Conservation (phyloP, 2,329 filamentous ascomycete species). For the Aulographum hederae region DNA sequence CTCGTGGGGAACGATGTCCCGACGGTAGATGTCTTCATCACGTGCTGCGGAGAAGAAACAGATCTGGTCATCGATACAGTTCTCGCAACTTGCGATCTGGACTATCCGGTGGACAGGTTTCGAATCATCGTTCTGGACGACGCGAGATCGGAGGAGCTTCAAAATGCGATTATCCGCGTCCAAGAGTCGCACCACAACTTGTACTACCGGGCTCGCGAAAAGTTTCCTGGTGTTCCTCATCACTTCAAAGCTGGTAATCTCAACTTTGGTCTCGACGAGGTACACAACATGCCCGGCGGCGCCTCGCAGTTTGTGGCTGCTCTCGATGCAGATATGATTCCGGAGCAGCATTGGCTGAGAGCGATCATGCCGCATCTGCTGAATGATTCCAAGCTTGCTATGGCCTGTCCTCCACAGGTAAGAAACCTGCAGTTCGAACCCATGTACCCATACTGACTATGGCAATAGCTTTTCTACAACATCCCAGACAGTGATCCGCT, state of each 20-base stretch:
- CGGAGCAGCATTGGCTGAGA: conserved; percentile 40
- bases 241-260: conserved; percentile 49
- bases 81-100: conserved; percentile 18
- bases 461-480: conserved; percentile 47
- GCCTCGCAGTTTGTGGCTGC: conserved; percentile 41
- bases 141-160: conserved; percentile 15
- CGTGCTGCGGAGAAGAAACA: conserved; percentile 24
- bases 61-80: conserved; percentile 23
- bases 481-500: conserved; percentile 39
- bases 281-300: conserved; percentile 33
- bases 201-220: conserved; percentile 24
- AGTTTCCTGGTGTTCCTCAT: conserved; percentile 20
- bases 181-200: conserved; percentile 17
- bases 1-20: conserved; percentile 21
- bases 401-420: conserved; percentile 44
- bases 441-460: background rate
- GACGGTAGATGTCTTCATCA: conserved; percentile 24
- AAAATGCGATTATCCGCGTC: conserved; percentile 17
- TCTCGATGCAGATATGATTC: conserved; percentile 51
- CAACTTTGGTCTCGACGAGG: conserved; percentile 38
- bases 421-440: conserved; percentile 7
- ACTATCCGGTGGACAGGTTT: conserved; percentile 21
- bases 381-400: conserved; percentile 33
- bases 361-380: conserved; percentile 40
- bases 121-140: conserved; percentile 23